These are phyloP conservation scores for Aspergillus glaucus DNA, from an alignment of 2,329 filamentous ascomycete species.

Conservation along the genomic window DNA sequence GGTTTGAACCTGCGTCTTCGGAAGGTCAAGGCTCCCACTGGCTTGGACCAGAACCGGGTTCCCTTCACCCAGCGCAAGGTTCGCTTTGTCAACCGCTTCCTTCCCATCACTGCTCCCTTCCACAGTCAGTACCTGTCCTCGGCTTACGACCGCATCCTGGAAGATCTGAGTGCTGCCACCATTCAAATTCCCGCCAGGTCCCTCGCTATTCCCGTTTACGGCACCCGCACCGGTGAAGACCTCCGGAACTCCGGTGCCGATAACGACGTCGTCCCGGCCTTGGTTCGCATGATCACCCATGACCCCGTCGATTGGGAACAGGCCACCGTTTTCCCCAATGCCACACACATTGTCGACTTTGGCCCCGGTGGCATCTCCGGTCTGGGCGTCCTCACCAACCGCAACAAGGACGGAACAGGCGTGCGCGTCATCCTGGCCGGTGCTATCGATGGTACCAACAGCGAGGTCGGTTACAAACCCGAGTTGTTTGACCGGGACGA, in stretches of 20 bases:
- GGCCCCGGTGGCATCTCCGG: constrained; percentile 95
- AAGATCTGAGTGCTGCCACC: constrained; percentile 67
- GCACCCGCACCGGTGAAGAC: constrained; percentile 85
- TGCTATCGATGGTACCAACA: constrained; percentile 81
- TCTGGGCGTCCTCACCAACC: constrained; percentile 89
- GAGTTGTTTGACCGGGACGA: constrained; percentile 97
- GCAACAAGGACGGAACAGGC: constrained; percentile 97
- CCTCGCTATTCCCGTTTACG: constrained; percentile 78
- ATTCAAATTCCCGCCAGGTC: constrained; percentile 66
- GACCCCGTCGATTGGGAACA: constrained; percentile 95
- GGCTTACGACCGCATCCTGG: constrained; percentile 73
- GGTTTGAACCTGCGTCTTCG: constrained; percentile 91
- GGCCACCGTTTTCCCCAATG: constrained; percentile 81
- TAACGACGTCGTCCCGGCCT: constrained; percentile 78
- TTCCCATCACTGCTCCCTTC: constrained; percentile 96
- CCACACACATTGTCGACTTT: constrained; percentile 94
- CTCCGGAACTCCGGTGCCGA: constrained; percentile 63
- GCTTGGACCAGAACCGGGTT: constrained; percentile 87
- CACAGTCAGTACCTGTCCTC: constrained; percentile 89
- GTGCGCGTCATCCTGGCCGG: constrained; percentile 94
- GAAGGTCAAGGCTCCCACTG: constrained; percentile 97
- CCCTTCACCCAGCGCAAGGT: constrained; percentile 95
- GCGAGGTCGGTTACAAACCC: constrained; percentile 93
- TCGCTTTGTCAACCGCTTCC: constrained; percentile 91
- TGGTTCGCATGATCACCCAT: constrained; percentile 89